Percentiles rank a stretch among this genome's conserved stretches.
phyloP scores from a whole-genome alignment of 192 early-diverging fungal genomes.

The Podila verticillata region DNA sequence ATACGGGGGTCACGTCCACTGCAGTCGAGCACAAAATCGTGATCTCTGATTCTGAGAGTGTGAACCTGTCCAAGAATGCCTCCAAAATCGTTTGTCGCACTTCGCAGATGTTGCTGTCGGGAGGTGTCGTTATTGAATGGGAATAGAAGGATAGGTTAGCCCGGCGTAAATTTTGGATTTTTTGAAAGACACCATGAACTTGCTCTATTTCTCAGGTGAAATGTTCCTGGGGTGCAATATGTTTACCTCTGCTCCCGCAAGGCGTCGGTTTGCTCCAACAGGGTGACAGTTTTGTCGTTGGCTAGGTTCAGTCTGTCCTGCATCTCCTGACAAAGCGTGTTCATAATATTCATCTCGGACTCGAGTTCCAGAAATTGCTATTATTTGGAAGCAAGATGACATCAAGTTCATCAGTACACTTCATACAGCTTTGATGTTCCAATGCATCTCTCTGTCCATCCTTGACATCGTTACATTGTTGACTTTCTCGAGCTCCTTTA shows the following conservation, averaged over 20 bases:
- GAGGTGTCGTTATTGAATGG: not conserved
- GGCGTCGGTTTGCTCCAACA: constrained; percentile 74
- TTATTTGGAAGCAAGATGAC: not conserved
- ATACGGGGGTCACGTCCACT: constrained; percentile 61
- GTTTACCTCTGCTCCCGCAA: constrained; percentile 70
- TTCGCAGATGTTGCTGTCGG: constrained; percentile 58
- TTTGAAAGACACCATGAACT: not conserved
- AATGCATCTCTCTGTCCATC: not conserved
- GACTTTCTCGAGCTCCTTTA: constrained; percentile 66
- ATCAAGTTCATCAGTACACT: constrained; percentile 2
- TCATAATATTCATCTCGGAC: constrained; percentile 67
- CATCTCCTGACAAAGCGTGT: constrained; percentile 68
- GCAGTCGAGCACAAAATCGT: constrained; percentile 62
- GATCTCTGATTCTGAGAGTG: constrained; percentile 74
- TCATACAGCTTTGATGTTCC: not conserved
- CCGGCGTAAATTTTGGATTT: not conserved
- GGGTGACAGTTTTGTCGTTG: constrained; percentile 64
- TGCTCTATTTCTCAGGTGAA: no score
- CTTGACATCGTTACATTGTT: constrained; percentile 35
- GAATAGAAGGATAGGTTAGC: not conserved
- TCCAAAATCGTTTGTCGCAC: constrained; percentile 69
- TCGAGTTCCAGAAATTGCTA: constrained; percentile 71
- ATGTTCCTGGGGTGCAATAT: no score
- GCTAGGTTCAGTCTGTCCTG: constrained; percentile 61
- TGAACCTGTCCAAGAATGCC: constrained; percentile 76